Evolutionary conservation across 1,139 yeast genomes (phyloP), one percentile per base, ranked within the genome.

Genomic region (Hyphopichia wangnamkhiaoensis): DNA sequence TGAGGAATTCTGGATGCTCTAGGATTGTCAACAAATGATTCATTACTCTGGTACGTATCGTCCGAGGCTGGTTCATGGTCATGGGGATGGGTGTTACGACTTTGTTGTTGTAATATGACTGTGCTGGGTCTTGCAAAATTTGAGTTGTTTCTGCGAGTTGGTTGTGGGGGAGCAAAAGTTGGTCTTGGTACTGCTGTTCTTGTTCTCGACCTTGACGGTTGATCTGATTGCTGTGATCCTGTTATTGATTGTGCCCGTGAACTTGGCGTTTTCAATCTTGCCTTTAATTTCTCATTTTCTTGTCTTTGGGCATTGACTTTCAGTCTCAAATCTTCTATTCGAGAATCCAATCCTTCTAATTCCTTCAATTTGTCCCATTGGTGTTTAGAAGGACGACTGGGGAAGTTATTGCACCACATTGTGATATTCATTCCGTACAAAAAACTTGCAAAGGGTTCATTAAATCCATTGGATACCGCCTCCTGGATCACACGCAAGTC

Each of bases 331-430:
- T 43, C 52, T 8, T 38, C 42, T 25, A 67, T 55, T 25, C 65
- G 48, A 14, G 52, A 54, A 37, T 63, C 66, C 10, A 58, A 39
- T 28, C 57, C 60, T 38, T 59, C 58, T 14, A 58, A 54, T 17
- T 49, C 48, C 41, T 60, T 57, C 15, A 63, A 49, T 35, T 58
- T 54, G 31, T 69, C 68, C 65, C 68, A 66, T 21, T 60, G 63
- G n/a, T 54, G 58, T 38, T 55, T 54, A 4, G 68, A 59, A 8
- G 76, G 76, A 34, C 68, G 56, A 1, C 69, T 70, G 1, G 74
- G 74, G 47, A 80, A 79, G 50, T 78, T 82, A 23, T 79, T 79
- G 59, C 87, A 81, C 80, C 84, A 81, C 59, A 83, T 80, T 40
- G 82, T 80, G 50, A 80, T 75, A 47, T 76, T 71, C 38, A 82